These are phyloP conservation scores for Aspergillus fumigatus DNA, from an alignment of 2,329 filamentous ascomycete species.

Conservation along the genomic window DNA sequence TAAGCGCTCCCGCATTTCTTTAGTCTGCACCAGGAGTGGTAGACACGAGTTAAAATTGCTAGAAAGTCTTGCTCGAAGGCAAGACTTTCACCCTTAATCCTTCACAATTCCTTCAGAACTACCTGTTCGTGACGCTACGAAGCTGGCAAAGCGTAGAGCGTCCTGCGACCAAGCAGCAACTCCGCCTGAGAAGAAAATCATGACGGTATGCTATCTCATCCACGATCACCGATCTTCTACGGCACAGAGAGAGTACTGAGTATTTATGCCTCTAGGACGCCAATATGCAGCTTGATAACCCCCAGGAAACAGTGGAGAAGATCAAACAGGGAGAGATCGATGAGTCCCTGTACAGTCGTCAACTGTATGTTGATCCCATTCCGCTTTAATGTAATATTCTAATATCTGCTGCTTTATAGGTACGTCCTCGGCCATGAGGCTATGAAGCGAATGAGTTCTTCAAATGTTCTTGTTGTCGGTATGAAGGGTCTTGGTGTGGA, in stretches of 20 bases:
- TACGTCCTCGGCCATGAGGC: slow-evolving; percentile 73
- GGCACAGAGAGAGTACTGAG: neutral
- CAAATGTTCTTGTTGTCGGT: slow-evolving; percentile 87
- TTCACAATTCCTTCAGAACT: slow-evolving; percentile 42
- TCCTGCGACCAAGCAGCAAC: slow-evolving; percentile 44
- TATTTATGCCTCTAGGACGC: slow-evolving; percentile 37
- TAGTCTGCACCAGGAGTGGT: slow-evolving; percentile 25
- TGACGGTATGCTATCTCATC: slow-evolving; percentile 40
- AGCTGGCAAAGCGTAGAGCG: slow-evolving; percentile 51
- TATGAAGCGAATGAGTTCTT: slow-evolving; percentile 98
- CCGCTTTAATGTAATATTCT: slow-evolving; percentile 5
- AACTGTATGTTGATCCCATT: slow-evolving; percentile 42
- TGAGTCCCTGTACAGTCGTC: slow-evolving; percentile 63
- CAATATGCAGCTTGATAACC: slow-evolving; percentile 60
- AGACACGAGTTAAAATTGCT: slow-evolving; percentile 17
- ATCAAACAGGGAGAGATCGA: slow-evolving; percentile 63
- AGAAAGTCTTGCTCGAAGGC: slow-evolving; percentile 41
- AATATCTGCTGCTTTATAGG: slow-evolving; percentile 22
- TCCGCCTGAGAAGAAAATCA: slow-evolving; percentile 50
- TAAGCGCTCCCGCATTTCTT: slow-evolving; percentile 15
- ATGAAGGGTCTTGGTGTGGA: slow-evolving; percentile 93
- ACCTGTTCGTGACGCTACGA: slow-evolving; percentile 42
- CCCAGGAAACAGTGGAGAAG: slow-evolving; percentile 54
- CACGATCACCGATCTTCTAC: neutral
- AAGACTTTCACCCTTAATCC: slow-evolving; percentile 36